Conservation (phyloP, 164 flowering plant species). For the Taxillus chinensis region DNA sequence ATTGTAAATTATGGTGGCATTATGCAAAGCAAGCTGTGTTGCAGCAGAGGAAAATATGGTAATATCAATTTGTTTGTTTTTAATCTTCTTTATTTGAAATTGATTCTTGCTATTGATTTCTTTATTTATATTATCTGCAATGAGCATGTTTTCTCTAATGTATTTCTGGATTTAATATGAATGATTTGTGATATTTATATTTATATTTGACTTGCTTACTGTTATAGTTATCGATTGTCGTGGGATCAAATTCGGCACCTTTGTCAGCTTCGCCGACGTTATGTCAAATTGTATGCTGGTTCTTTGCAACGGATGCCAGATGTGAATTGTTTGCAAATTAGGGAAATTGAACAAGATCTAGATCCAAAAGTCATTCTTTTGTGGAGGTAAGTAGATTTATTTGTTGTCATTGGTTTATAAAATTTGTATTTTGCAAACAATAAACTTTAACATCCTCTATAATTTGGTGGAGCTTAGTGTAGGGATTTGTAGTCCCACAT, state of each 20-base stretch:
- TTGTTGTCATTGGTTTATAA: neutral
- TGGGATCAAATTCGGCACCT: conserved; percentile 77
- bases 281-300: conserved; percentile 78
- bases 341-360: conserved; percentile 83
- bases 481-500: no score
- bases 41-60: conserved; percentile 90
- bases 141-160: neutral
- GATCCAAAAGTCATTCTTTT: conserved; percentile 89
- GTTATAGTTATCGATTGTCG: conserved; percentile 72
- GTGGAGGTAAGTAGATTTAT: conserved; percentile 64
- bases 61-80: conserved; percentile 7
- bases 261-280: conserved; percentile 80
- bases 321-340: conserved; percentile 36
- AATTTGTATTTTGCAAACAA: no score
- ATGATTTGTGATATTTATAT: neutral
- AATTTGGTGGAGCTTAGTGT: no score
- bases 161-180: neutral
- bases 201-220: conserved; percentile 4
- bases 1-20: conserved; percentile 75
- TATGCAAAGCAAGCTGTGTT: conserved; percentile 78
- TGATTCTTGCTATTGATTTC: neutral
- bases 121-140: neutral
- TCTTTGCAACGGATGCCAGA: conserved; percentile 51
- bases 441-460: no score
- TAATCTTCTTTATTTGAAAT: neutral